Conservation (phyloP, 345 rosid genomes). For the Microcos paniculata region DNA sequence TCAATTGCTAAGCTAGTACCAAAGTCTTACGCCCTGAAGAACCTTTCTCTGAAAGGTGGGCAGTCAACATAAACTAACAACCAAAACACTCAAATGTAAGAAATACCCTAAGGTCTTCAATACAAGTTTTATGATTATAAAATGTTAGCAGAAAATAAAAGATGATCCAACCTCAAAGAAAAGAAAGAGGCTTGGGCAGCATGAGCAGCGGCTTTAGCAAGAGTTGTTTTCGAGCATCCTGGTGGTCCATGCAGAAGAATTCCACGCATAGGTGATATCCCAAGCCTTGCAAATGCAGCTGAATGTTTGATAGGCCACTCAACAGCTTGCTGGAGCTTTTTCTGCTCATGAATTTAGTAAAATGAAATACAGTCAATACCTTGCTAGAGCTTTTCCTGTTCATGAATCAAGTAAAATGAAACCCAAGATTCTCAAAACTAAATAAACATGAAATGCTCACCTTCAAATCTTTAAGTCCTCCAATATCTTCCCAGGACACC, state of each 20-base stretch:
- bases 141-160: background rate
- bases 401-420: slow-evolving; percentile 3
- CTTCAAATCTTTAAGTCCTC: slow-evolving; percentile 51
- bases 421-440: background rate
- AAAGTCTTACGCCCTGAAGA: background rate
- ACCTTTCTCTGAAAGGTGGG: background rate
- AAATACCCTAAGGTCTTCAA: background rate
- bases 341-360: slow-evolving; percentile 50
- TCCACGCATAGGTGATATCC: slow-evolving; percentile 83
- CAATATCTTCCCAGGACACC: slow-evolving; percentile 90
- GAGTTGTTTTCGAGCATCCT: slow-evolving; percentile 98
- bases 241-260: slow-evolving; percentile 96
- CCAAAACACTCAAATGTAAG: background rate
- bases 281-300: slow-evolving; percentile 64
- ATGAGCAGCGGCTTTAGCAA: slow-evolving; percentile 93
- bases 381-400: slow-evolving; percentile 82
- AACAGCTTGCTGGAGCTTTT: slow-evolving; percentile 82
- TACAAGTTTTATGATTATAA: background rate
- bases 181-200: slow-evolving; percentile 94
- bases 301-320: slow-evolving; percentile 96
- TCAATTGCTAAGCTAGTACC: background rate
- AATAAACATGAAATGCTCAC: slow-evolving; percentile 13
- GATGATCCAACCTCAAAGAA: slow-evolving; percentile 61
- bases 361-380: slow-evolving; percentile 96
- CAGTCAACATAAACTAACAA: background rate